These are phyloP conservation scores for Solanum lycopersicoides DNA, from an alignment of 257 asterid species.

Conservation along the genomic window DNA sequence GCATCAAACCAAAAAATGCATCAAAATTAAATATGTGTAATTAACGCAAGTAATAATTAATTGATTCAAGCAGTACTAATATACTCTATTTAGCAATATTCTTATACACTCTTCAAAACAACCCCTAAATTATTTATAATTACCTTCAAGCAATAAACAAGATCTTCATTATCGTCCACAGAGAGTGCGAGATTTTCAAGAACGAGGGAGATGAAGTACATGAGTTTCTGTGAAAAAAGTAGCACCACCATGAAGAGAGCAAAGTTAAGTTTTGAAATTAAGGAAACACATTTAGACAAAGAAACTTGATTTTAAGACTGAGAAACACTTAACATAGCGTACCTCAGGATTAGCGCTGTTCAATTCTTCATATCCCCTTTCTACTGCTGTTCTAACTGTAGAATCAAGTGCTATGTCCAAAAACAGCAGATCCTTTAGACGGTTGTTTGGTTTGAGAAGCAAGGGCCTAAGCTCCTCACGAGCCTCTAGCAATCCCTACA, in stretches of 20 bases:
- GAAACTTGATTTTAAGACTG: not conserved
- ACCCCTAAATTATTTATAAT: not conserved
- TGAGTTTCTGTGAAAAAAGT: slow-evolving; percentile 64
- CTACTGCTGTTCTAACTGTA: slow-evolving; percentile 91
- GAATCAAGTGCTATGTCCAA: slow-evolving; percentile 95
- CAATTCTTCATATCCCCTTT: slow-evolving; percentile 90
- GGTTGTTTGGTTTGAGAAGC: slow-evolving; percentile 60
- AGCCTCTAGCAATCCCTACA: slow-evolving; percentile 91
- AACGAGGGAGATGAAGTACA: slow-evolving; percentile 80
- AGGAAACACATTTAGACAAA: not conserved
- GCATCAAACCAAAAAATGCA: not conserved
- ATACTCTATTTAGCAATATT: too few relatives aligned
- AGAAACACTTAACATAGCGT: not conserved
- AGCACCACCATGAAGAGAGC: slow-evolving; percentile 4
- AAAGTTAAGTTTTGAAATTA: not conserved
- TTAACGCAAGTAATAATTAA: not conserved
- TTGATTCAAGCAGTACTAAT: not conserved
- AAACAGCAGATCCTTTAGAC: slow-evolving; percentile 89
- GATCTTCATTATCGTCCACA: slow-evolving; percentile 75
- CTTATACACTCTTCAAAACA: not conserved
- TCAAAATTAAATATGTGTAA: too few relatives aligned
- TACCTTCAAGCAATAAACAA: slow-evolving; percentile 91
- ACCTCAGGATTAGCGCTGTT: slow-evolving; percentile 83
- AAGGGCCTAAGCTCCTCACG: slow-evolving; percentile 94
- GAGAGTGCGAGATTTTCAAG: slow-evolving; percentile 90